Conservation (phyloP, 805 yeast genomes). For the Metschnikowia baotianmanensis region DNA sequence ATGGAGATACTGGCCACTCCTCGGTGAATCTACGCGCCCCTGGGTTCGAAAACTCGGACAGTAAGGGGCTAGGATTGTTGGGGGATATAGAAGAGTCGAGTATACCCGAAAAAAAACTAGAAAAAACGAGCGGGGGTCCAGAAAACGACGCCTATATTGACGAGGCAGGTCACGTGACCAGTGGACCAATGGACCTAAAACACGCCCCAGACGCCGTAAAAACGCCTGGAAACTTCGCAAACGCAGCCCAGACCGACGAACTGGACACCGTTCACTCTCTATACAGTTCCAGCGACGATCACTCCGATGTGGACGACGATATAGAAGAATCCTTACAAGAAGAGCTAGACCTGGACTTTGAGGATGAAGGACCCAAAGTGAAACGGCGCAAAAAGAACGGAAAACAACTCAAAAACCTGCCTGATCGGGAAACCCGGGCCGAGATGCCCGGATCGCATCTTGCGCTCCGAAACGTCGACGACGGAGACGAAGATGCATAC, state of each 20-base stretch:
- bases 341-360: not conserved
- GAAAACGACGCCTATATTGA: too few relatives aligned
- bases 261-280: too few relatives aligned
- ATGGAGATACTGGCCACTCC: slow-evolving; percentile 18
- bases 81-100: not conserved
- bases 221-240: too few relatives aligned
- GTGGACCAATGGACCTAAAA: too few relatives aligned
- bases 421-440: not conserved
- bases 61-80: slow-evolving; percentile 9
- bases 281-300: not conserved
- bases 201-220: too few relatives aligned
- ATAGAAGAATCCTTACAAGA: not conserved
- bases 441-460: not conserved
- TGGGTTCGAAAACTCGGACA: slow-evolving; percentile 31
- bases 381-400: slow-evolving; percentile 11
- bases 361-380: not conserved
- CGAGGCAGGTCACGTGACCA: too few relatives aligned
- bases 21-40: slow-evolving; percentile 52
- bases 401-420: slow-evolving; percentile 3
- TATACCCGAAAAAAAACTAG: too few relatives aligned
- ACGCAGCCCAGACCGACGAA: too few relatives aligned
- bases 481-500: slow-evolving; percentile 73
- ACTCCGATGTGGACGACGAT: not conserved
- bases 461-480: slow-evolving; percentile 53
- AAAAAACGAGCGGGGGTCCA: too few relatives aligned